Conservation (phyloP, 257 asterid genomes). For the Mentha longifolia region DNA sequence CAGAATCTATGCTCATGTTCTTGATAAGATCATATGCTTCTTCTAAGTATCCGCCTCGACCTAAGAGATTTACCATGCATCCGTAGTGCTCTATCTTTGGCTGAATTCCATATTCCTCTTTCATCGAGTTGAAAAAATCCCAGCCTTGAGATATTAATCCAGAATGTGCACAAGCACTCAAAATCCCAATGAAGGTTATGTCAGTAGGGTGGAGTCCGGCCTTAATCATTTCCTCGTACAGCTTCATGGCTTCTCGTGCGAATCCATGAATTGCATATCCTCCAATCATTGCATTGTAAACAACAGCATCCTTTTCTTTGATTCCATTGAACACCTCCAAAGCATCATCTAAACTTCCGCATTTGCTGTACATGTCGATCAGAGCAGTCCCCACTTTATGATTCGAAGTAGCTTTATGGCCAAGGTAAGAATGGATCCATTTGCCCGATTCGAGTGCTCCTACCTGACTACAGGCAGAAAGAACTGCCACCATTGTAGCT, state of each 20-base stretch:
- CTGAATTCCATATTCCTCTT: conserved; percentile 37
- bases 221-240: conserved; percentile 43
- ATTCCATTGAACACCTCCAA: conserved; percentile 49
- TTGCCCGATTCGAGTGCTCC: conserved; percentile 59
- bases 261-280: conserved; percentile 57
- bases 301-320: conserved; percentile 47
- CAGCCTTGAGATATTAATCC: conserved; percentile 58
- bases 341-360: conserved; percentile 62
- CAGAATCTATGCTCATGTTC: conserved; percentile 35
- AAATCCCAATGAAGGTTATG: conserved; percentile 52
- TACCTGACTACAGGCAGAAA: conserved; percentile 58
- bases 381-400: conserved; percentile 51
- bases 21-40: conserved; percentile 51
- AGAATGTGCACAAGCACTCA: conserved; percentile 58
- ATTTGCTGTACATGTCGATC: conserved; percentile 61
- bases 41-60: conserved; percentile 52
- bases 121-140: conserved; percentile 44
- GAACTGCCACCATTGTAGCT: conserved; percentile 59
- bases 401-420: conserved; percentile 18
- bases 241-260: conserved; percentile 46
- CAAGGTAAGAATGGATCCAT: conserved; percentile 56
- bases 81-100: conserved; percentile 65
- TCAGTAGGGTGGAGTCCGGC: conserved; percentile 46
- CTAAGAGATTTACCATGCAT: conserved; percentile 67
- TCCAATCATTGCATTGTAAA: conserved; percentile 52